These are phyloP conservation scores for Aspergillus sclerotiicarbonarius DNA, from an alignment of 495 filamentous ascomycete species.

Conservation along the genomic window DNA sequence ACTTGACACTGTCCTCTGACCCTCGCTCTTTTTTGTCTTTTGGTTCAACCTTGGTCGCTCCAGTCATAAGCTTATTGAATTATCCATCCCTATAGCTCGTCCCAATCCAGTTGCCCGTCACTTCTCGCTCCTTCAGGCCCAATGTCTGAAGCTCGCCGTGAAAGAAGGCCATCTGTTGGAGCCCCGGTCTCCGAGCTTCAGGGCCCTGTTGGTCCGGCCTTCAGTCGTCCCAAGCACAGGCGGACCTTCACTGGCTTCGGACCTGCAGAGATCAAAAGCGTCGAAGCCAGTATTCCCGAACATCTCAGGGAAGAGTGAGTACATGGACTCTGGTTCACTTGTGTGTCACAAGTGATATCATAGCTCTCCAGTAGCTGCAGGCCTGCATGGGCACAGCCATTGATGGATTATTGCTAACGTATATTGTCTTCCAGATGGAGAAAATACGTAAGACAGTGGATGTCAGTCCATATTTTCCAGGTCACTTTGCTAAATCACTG, in stretches of 20 bases:
- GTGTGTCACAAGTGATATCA: not conserved
- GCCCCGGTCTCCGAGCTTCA: conserved; percentile 80
- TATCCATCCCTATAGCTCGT: not conserved
- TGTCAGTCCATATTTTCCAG: not conserved
- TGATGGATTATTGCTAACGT: conserved; percentile 17
- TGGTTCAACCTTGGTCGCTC: not conserved
- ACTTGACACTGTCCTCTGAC: not conserved
- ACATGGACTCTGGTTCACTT: not conserved
- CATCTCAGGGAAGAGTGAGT: conserved; percentile 76
- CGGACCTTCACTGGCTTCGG: conserved; percentile 91
- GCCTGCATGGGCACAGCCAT: not conserved
- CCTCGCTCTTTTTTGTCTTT: not conserved
- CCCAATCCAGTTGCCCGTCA: not conserved
- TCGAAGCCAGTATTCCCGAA: conserved; percentile 88
- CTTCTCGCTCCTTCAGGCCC: not conserved
- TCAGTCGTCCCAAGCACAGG: conserved; percentile 86
- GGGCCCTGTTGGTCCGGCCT: conserved; percentile 72
- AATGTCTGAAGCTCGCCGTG: conserved; percentile 39
- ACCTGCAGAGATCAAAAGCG: conserved; percentile 82
- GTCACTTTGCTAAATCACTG: not conserved
- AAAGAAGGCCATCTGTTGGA: conserved; percentile 73
- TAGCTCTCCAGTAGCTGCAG: not conserved
- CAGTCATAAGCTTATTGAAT: not conserved
- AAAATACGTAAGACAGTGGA: conserved; percentile 58
- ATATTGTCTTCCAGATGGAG: conserved; percentile 59